Percentiles rank a stretch among this genome's conserved stretches.
These are phyloP conservation scores for Colletotrichum sp. DNA, from an alignment of 2,329 filamentous ascomycete genomes.

Conservation along the genomic window DNA sequence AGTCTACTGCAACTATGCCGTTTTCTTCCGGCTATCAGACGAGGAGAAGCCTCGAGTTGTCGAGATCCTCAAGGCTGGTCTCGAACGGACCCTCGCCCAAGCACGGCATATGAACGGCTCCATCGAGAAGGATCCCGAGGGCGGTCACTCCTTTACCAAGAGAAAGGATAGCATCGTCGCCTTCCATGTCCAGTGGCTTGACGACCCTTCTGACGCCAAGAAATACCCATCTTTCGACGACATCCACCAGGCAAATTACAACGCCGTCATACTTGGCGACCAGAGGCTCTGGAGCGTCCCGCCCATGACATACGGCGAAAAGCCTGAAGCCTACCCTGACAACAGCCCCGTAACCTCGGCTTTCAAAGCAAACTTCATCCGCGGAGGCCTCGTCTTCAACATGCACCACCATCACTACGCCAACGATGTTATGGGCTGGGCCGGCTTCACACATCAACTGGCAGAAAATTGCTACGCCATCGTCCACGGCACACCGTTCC, in stretches of 20 bases:
- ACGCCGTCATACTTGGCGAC: constrained; percentile 34
- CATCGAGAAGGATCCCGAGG: constrained; percentile 41
- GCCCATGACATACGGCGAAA: constrained; percentile 44
- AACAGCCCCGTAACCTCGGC: constrained; percentile 36
- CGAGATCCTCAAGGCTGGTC: constrained; percentile 34
- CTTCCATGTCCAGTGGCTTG: constrained; percentile 42
- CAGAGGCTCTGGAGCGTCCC: constrained; percentile 37
- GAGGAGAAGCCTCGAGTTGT: constrained; percentile 20
- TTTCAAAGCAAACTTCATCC: constrained; percentile 47
- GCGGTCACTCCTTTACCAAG: constrained; percentile 42
- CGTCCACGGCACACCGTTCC: constrained; percentile 31
- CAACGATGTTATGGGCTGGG: constrained; percentile 48
- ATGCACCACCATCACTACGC: constrained; percentile 48
- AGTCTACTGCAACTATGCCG: constrained; percentile 41
- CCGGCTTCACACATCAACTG: constrained; percentile 40
- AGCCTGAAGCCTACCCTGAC: constrained; percentile 40
- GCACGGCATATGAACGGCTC: constrained; percentile 40
- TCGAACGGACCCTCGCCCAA: constrained; percentile 42
- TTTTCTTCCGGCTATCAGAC: constrained; percentile 43
- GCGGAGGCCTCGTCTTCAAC: constrained; percentile 44
- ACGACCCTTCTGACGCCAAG: constrained; percentile 24
- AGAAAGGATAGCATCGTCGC: constrained; percentile 35
- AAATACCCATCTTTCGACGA: constrained; percentile 36
- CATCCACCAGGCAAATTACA: constrained; percentile 40
- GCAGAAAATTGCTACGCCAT: constrained; percentile 47